phyloP scores from a whole-genome alignment of 768 basidiomycete genomes.

The Cystobasidium onofrii region DNA sequence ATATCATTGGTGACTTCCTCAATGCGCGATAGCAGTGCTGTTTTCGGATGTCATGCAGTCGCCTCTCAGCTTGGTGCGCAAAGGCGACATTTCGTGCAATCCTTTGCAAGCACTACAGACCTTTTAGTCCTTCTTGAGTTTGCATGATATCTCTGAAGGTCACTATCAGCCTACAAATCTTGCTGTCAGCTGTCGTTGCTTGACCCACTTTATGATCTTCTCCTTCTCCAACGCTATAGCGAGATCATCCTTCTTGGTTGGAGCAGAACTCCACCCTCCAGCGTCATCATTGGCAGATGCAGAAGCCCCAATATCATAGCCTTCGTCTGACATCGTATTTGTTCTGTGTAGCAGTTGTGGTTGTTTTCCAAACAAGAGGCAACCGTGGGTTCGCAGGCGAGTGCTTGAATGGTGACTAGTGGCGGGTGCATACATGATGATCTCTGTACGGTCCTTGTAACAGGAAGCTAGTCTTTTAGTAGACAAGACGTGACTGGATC shows the following conservation, averaged over 20 bases:
- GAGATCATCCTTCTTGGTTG: slow-evolving; percentile 20
- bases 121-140: slow-evolving; percentile 21
- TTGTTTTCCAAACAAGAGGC: no score
- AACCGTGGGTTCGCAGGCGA: no score
- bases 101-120: not conserved
- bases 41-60: not conserved
- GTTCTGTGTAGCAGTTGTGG: no score
- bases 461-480: no score
- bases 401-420: no score
- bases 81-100: no score
- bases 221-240: slow-evolving; percentile 25
- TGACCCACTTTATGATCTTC: slow-evolving; percentile 25
- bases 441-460: no score
- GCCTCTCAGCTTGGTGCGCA: not conserved
- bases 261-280: not conserved
- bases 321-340: not conserved
- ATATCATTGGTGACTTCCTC: slow-evolving; percentile 28
- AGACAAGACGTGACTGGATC: no score
- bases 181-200: not conserved
- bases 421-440: no score
- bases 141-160: slow-evolving; percentile 12
- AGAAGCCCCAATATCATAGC: slow-evolving; percentile 7
- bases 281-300: not conserved
- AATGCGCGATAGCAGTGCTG: slow-evolving; percentile 12
- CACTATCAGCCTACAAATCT: not conserved